phyloP scores from a whole-genome alignment of 257 asterid species.

The Solanum bulbocastanum region DNA sequence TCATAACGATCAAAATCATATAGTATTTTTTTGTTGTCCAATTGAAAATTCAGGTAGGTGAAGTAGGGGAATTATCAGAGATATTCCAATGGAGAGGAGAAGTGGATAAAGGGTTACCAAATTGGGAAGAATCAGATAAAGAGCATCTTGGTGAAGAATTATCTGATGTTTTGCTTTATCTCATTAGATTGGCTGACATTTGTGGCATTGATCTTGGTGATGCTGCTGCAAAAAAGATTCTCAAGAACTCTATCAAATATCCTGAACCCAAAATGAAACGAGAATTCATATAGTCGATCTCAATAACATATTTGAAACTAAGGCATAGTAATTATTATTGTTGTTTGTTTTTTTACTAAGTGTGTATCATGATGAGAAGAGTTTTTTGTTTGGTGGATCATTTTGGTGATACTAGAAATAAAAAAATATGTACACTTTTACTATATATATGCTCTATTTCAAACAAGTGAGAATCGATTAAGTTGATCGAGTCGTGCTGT shows the following conservation, averaged over 20 bases:
- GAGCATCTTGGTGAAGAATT: constrained; percentile 59
- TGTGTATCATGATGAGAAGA: not conserved
- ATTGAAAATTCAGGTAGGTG: constrained; percentile 30
- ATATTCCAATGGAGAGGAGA: constrained; percentile 66
- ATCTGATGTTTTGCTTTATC: constrained; percentile 51
- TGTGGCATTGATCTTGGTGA: constrained; percentile 50
- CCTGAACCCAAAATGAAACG: constrained; percentile 10
- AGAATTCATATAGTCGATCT: not conserved
- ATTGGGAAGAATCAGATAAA: constrained; percentile 51
- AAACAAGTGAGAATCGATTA: not conserved
- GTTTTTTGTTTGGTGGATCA: not conserved
- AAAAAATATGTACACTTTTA: not conserved
- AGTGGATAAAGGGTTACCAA: constrained; percentile 46
- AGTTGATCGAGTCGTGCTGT: not conserved
- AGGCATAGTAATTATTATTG: not conserved
- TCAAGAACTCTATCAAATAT: constrained; percentile 40
- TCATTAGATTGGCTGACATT: constrained; percentile 44
- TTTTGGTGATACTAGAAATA: not conserved
- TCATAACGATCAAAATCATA: not conserved
- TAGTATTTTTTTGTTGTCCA: not conserved
- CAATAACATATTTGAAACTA: not conserved
- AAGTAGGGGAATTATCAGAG: constrained; percentile 52
- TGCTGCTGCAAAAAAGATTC: constrained; percentile 38
- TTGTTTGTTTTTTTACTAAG: not conserved
- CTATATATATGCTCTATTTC: not conserved